phyloP scores from a whole-genome alignment of 78 protist species.

The Dictyostelium intermedium region DNA sequence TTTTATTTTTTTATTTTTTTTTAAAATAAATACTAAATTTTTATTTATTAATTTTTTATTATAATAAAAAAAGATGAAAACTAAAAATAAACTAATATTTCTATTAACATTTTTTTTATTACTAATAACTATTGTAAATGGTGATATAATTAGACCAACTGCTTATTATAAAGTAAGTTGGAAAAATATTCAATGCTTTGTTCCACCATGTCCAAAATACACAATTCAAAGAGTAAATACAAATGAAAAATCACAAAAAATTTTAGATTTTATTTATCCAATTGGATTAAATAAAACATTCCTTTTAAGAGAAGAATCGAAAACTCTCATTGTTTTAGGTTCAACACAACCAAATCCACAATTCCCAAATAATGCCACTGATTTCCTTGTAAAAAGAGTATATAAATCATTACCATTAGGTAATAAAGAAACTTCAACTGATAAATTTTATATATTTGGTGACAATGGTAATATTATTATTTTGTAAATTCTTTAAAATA shows the following conservation, averaged over 20 bases:
- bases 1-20: background rate
- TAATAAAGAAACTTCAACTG: background rate
- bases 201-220: slow-evolving; percentile 1
- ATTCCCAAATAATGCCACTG: background rate
- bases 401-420: slow-evolving; percentile 15
- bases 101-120: background rate
- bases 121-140: background rate
- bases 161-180: background rate
- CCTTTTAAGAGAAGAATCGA: background rate
- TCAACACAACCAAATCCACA: background rate
- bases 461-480: slow-evolving; percentile 9
- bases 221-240: background rate
- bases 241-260: background rate
- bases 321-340: background rate
- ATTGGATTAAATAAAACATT: background rate
- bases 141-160: background rate
- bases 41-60: background rate
- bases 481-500: too few relatives aligned
- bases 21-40: background rate
- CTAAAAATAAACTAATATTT: background rate
- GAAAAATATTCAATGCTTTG: background rate
- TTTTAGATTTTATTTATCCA: background rate
- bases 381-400: background rate
- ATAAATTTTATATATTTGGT: background rate
- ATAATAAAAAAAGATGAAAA: background rate